Evolutionary conservation across 1,284 basidiomycete genomes (phyloP).

Genomic region (Ganoderma multipileum): DNA sequence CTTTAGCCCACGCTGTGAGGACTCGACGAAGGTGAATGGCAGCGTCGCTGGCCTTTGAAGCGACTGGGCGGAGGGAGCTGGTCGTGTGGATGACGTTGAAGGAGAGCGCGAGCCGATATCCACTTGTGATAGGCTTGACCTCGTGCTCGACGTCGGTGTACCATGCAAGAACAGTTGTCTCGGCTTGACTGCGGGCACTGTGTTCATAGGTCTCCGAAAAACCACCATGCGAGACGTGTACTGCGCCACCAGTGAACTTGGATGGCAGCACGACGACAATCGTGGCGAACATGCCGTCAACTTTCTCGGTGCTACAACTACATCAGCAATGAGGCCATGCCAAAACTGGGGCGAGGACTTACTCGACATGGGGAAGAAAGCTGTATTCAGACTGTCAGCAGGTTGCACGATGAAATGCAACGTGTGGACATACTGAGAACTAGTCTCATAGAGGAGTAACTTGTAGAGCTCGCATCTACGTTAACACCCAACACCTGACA

Average conservation of each 20-base stretch:
- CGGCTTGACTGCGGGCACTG: constrained; percentile 35
- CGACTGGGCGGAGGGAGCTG: constrained; percentile 24
- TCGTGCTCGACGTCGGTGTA: constrained; percentile 55
- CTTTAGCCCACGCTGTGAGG: constrained; percentile 30
- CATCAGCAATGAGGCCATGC: not conserved
- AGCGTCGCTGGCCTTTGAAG: constrained; percentile 12
- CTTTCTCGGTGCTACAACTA: constrained; percentile 45
- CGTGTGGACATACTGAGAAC: constrained; percentile 31
- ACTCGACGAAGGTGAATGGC: constrained; percentile 21
- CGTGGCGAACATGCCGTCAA: constrained; percentile 53
- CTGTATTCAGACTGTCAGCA: constrained; percentile 1
- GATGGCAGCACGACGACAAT: constrained; percentile 53
- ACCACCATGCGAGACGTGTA: constrained; percentile 46
- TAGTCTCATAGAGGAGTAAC: constrained; percentile 51
- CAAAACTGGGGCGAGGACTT: not conserved
- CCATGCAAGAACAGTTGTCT: constrained; percentile 51
- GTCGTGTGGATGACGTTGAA: constrained; percentile 47
- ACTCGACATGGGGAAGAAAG: constrained; percentile 28
- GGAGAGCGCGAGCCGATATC: constrained; percentile 52
- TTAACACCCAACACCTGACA: constrained; percentile 36
- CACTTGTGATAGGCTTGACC: constrained; percentile 51
- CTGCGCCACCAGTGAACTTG: constrained; percentile 48
- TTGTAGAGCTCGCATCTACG: constrained; percentile 48
- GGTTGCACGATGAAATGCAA: not conserved
- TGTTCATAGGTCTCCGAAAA: constrained; percentile 42